Base-by-base conservation (phyloP, 257 asterid genomes). In the Ligustrum vulgare region DNA sequence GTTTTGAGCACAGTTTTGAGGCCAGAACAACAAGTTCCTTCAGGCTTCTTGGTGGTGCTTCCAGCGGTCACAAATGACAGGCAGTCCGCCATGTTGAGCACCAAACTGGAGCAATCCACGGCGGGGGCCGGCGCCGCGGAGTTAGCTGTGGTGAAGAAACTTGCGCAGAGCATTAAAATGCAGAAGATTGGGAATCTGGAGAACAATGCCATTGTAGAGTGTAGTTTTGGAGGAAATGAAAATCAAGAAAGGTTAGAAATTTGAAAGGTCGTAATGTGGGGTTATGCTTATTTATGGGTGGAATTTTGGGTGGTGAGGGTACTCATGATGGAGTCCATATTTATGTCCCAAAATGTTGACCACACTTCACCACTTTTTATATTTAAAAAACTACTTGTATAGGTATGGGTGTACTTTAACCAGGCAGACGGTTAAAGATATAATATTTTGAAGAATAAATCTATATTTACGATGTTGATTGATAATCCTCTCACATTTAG, bases 51-150 rank as follows among this genome's bases (percentile, higher is more conserved):
- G 66, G 80, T 82, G 3, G 96, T 86, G 76, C 98, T 83, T 1
- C 89, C 94, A 33, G 54, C 87, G 68, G 88, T 82, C 41, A 94
- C 97, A 63, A 65, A 94, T 0, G 98, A 82, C 39, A 94, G 73
- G 31, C 98, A 94, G 72, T 90, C 98, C 12, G 90, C 96, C 94
- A 94, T 80, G 78, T 80, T 75, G 20, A 90, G 56, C 0, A 90
- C 85, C 79, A 94, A 60, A 73, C 81, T 83, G 16, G 92, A 72
- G 78, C 97, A 94, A 77, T 91, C 98, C 36, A 43, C 93, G 16
- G 93, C 90, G 25, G 98, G 94, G 0, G 97, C 86, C 36, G 98
- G 97, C 36, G 98, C 95, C 1, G 87, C 91, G 67, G 67, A 60
- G 37, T 60, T 71, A 77, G 22, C 12, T 18, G 22, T 2, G 67